Percentiles rank a stretch among this genome's conserved stretches.
Evolutionary conservation across 2,329 filamentous ascomycete species (phyloP).

Genomic region (Zopfia rhizophila): DNA sequence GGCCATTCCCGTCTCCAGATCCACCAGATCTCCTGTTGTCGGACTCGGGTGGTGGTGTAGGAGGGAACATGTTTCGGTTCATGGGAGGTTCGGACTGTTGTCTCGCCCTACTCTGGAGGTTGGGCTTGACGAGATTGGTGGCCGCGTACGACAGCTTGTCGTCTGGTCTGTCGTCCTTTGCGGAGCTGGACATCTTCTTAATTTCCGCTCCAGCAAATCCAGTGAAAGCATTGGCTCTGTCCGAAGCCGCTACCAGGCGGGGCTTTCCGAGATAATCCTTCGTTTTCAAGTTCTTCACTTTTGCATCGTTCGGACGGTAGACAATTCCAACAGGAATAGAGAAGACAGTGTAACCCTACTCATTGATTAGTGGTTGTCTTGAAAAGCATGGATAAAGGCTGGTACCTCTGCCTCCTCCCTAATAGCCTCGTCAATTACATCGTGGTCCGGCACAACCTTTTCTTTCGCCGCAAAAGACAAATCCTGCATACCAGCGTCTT

Average conservation of each 20-base stretch:
- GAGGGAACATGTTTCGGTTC: conserved; percentile 86
- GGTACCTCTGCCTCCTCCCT: conserved; percentile 87
- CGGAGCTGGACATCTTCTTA: conserved; percentile 71
- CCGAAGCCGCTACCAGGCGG: conserved; percentile 88
- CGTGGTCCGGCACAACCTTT: conserved; percentile 95
- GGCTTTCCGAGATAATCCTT: conserved; percentile 98
- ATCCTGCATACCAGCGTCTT: conserved; percentile 90
- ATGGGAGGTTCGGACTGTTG: conserved; percentile 87
- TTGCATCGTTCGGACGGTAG: conserved; percentile 95
- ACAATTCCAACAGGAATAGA: conserved; percentile 96
- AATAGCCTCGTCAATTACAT: conserved; percentile 98
- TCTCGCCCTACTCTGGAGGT: conserved; percentile 76
- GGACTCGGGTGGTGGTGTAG: conserved; percentile 95
- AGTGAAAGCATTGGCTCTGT: conserved; percentile 81
- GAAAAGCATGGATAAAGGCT: background rate
- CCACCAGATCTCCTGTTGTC: conserved; percentile 65
- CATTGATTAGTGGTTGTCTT: conserved; percentile 35
- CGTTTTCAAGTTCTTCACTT: conserved; percentile 97
- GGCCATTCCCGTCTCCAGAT: conserved; percentile 39
- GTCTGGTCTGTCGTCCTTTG: conserved; percentile 80
- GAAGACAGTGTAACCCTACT: conserved; percentile 96
- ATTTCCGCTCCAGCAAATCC: conserved; percentile 83
- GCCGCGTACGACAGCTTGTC: conserved; percentile 93
- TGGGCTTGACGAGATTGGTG: conserved; percentile 90
- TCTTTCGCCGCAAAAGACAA: conserved; percentile 91